Percentiles rank a stretch among this genome's conserved stretches.
Evolutionary conservation across 805 yeast genomes (phyloP).

Genomic region (Suhomyces xylopsoci): DNA sequence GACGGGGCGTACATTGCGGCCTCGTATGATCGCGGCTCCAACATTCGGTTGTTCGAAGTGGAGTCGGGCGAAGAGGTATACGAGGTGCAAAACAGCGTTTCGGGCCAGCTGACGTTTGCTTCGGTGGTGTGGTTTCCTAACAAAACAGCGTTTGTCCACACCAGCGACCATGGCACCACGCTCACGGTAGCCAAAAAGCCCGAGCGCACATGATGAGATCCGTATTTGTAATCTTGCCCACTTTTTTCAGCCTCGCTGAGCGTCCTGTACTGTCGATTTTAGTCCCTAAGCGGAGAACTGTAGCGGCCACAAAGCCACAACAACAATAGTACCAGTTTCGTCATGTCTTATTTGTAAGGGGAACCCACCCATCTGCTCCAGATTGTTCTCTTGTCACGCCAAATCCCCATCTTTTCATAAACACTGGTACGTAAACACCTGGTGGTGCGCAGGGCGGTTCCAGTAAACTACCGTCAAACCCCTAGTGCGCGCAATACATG

Average conservation of each 20-base stretch:
- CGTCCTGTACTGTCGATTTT: background rate
- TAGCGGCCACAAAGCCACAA: background rate
- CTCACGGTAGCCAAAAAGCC: conserved; percentile 21
- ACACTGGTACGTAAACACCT: background rate
- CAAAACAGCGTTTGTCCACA: conserved; percentile 27
- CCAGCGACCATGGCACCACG: conserved; percentile 29
- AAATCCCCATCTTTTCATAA: background rate
- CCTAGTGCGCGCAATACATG: background rate
- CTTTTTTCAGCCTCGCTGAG: background rate
- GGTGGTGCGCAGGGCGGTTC: background rate
- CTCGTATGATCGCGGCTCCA: conserved; percentile 41
- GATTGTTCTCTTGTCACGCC: background rate
- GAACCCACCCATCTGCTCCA: background rate
- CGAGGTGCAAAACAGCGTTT: conserved; percentile 27
- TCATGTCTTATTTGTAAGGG: background rate
- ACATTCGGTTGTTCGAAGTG: conserved; percentile 38
- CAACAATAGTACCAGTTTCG: background rate
- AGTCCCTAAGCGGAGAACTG: background rate
- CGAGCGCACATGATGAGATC: background rate
- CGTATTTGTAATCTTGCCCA: background rate
- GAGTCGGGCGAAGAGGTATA: conserved; percentile 25
- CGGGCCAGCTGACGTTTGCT: conserved; percentile 27
- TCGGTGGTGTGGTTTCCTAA: conserved; percentile 34
- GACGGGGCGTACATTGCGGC: conserved; percentile 49
- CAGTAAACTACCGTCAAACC: background rate